These are phyloP conservation scores for Populus hybrid DNA, from an alignment of 441 rosid genomes.

Conservation along the genomic window DNA sequence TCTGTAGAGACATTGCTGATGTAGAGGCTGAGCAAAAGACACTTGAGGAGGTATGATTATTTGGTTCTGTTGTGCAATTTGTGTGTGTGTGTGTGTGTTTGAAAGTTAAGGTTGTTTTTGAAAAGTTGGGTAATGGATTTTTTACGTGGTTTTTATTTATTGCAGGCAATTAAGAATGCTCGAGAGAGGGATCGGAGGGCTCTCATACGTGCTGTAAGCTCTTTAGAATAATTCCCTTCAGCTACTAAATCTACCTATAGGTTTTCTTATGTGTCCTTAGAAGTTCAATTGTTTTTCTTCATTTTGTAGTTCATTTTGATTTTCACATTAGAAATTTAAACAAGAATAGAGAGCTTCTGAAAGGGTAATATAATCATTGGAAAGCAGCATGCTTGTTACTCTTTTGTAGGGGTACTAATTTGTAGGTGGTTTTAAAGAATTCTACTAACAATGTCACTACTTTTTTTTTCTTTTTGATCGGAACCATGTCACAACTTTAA, in stretches of 20 bases:
- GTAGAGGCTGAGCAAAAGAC: constrained; percentile 80
- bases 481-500: background rate
- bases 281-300: too few relatives aligned
- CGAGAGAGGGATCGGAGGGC: constrained; percentile 86
- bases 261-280: background rate
- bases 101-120: background rate
- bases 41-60: constrained; percentile 64
- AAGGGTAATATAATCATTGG: background rate
- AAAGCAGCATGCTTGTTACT: background rate
- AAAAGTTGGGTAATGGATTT: constrained; percentile 9
- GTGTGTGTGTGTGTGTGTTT: background rate
- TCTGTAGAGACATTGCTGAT: constrained; percentile 60
- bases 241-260: background rate
- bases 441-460: background rate
- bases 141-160: constrained; percentile 2
- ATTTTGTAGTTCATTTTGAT: background rate
- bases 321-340: background rate
- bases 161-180: constrained; percentile 85
- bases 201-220: constrained; percentile 74
- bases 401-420: background rate
- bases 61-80: background rate
- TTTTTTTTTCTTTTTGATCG: too few relatives aligned
- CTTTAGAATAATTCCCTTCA: background rate
- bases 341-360: background rate
- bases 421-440: background rate